Percentiles rank a stretch among this genome's conserved stretches.
Conservation (phyloP, 2,329 filamentous ascomycete genomes). For the Microdochium trichocladiopsis region DNA sequence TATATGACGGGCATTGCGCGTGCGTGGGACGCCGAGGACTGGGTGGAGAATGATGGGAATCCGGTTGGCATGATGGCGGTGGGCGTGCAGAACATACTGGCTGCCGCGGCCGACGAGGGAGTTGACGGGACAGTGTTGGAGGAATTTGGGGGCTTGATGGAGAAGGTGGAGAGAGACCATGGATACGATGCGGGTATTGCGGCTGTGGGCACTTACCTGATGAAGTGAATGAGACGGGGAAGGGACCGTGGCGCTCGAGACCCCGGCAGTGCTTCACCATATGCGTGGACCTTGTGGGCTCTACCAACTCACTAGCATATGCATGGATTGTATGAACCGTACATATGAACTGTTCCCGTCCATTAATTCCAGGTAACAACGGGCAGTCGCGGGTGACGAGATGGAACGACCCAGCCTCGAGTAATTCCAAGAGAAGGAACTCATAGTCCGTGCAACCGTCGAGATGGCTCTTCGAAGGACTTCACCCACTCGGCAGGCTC, state of each 20-base stretch:
- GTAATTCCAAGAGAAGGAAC: background rate
- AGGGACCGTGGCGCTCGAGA: background rate
- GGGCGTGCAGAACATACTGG: background rate
- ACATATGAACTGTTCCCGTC: background rate
- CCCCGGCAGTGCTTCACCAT: background rate
- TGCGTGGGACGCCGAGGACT: slow-evolving; percentile 11
- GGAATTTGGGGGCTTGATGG: background rate
- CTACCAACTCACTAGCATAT: background rate
- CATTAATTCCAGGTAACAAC: background rate
- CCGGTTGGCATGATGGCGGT: slow-evolving; percentile 15
- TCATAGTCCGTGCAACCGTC: background rate
- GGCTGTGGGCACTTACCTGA: background rate
- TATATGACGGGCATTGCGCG: slow-evolving; percentile 12
- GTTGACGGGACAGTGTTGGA: background rate
- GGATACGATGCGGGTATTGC: background rate
- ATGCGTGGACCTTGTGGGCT: background rate
- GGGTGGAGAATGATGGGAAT: slow-evolving; percentile 15
- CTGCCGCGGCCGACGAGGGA: background rate
- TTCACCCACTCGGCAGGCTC: background rate
- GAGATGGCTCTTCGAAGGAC: background rate
- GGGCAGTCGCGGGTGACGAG: background rate
- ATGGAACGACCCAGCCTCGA: background rate
- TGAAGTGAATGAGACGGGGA: background rate
- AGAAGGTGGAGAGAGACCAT: background rate
- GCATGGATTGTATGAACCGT: background rate